These are phyloP conservation scores for Candida xyloterini DNA, from an alignment of 805 yeast genomes.

Conservation along the genomic window DNA sequence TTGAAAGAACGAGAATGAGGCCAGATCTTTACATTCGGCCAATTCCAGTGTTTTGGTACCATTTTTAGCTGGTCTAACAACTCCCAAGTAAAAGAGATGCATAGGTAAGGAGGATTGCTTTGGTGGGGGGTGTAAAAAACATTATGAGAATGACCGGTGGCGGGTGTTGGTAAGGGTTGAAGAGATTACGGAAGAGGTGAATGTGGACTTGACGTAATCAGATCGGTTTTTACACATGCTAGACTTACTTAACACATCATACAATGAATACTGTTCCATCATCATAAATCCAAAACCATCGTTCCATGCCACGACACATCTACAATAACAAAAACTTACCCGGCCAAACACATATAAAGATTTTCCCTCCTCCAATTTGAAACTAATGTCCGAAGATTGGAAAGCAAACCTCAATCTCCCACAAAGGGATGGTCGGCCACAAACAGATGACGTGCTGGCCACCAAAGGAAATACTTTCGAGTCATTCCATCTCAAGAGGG, in stretches of 20 bases:
- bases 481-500: constrained; percentile 87
- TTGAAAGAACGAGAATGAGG: constrained; percentile 88
- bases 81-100: constrained; percentile 91
- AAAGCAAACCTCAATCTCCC: constrained; percentile 74
- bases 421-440: constrained; percentile 85
- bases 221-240: background rate
- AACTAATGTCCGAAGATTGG: constrained; percentile 53
- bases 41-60: constrained; percentile 71
- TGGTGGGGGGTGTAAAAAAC: constrained; percentile 9
- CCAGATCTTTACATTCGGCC: constrained; percentile 74
- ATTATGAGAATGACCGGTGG: background rate
- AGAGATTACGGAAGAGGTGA: background rate
- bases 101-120: constrained; percentile 36
- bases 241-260: no score
- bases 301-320: no score
- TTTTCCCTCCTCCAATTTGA: constrained; percentile 6
- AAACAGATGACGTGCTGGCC: constrained; percentile 91
- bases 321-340: background rate
- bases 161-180: background rate
- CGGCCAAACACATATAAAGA: constrained; percentile 11
- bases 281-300: no score
- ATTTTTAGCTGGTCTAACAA: constrained; percentile 54
- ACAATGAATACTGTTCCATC: no score
- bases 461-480: constrained; percentile 91
- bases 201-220: no score